Evolutionary conservation across 768 basidiomycete genomes (phyloP).

Genomic region (Boletus reticuloceps): DNA sequence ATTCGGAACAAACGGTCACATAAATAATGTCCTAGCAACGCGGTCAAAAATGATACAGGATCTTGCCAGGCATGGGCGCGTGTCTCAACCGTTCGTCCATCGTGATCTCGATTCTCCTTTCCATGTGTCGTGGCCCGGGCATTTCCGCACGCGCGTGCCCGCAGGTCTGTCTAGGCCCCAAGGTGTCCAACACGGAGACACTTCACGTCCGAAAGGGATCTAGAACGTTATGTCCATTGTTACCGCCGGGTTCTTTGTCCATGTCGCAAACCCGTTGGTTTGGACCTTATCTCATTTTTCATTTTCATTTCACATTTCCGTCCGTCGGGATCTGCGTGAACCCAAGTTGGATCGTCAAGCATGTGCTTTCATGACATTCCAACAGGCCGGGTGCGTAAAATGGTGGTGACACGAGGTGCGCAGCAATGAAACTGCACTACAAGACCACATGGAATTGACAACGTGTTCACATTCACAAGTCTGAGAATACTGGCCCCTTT

Average conservation of each 20-base stretch:
- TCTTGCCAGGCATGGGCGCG: background rate
- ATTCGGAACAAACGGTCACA: slow-evolving; percentile 3
- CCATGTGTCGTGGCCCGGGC: background rate
- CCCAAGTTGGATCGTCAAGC: background rate
- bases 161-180: background rate
- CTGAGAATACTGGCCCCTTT: no score
- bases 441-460: no score
- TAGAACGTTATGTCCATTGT: background rate
- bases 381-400: background rate
- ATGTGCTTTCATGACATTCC: background rate
- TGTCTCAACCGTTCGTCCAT: no score
- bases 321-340: slow-evolving; percentile 1
- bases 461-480: no score
- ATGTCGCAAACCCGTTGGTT: background rate
- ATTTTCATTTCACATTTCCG: background rate
- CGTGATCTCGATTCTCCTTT: no score
- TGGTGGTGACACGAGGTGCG: background rate
- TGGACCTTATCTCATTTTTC: background rate
- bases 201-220: background rate
- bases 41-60: background rate
- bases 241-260: background rate
- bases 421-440: background rate
- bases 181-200: background rate
- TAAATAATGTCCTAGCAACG: background rate
- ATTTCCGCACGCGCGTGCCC: background rate